phyloP scores from a whole-genome alignment of 192 early-diverging fungal species.

The Cetraspora pellucida region DNA sequence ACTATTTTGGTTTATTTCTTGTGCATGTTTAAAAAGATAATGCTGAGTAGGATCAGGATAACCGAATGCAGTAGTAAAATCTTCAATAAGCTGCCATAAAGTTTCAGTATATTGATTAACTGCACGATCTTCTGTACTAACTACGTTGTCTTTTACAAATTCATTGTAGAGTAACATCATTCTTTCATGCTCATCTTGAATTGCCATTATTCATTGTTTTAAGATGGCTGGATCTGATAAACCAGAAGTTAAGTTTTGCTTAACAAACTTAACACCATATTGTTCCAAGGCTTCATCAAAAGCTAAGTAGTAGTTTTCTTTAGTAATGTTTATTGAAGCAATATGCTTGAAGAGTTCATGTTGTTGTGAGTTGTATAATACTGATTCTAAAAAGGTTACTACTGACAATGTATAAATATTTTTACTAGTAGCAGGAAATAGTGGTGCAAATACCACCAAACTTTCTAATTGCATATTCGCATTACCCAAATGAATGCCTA shows the following conservation, averaged over 20 bases:
- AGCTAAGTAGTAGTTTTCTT: constrained; percentile 1
- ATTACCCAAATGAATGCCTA: constrained; percentile 5
- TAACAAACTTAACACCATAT: constrained; percentile 6
- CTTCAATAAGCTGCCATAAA: too few relatives aligned
- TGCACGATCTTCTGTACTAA: too few relatives aligned
- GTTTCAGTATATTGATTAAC: too few relatives aligned
- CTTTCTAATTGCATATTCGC: neutral
- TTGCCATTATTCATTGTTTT: too few relatives aligned
- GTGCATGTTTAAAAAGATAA: too few relatives aligned
- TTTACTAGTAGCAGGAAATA: constrained; percentile 16
- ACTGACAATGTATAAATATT: constrained; percentile 1
- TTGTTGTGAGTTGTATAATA: neutral
- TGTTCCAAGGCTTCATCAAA: constrained; percentile 17
- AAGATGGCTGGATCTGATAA: too few relatives aligned
- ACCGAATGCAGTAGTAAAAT: too few relatives aligned
- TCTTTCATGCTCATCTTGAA: too few relatives aligned
- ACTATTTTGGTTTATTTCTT: too few relatives aligned
- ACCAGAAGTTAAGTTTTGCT: constrained; percentile 9
- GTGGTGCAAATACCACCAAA: constrained; percentile 5
- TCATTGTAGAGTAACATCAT: too few relatives aligned
- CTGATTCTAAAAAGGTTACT: neutral
- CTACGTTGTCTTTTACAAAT: too few relatives aligned
- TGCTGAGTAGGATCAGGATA: too few relatives aligned
- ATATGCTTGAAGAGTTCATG: neutral
- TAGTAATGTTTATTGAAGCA: constrained; percentile 19